A percentile compares a stretch with the other conserved stretches of the same genome.
Conservation (phyloP, 768 basidiomycete species). For the Psilocybe sp. region DNA sequence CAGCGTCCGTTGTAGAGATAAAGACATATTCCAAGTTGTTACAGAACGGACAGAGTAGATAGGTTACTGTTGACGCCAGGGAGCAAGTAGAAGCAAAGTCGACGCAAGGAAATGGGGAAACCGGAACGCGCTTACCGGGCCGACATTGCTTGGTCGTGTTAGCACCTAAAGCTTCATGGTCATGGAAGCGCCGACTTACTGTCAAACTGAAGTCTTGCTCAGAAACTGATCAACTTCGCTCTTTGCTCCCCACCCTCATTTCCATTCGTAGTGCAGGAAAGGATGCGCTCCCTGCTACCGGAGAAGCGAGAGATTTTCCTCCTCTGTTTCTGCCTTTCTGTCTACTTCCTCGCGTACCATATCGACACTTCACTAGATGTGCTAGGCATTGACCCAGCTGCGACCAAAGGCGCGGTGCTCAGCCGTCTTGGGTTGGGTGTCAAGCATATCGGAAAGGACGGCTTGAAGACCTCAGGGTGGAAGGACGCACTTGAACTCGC, state of each 20-base stretch:
- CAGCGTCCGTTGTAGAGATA: background rate
- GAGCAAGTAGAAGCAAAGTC: too few relatives aligned
- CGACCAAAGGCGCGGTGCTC: conserved; percentile 34
- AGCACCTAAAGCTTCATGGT: too few relatives aligned
- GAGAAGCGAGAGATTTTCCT: conserved; percentile 73
- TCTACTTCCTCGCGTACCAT: conserved; percentile 74
- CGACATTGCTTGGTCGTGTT: too few relatives aligned
- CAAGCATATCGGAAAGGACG: conserved; percentile 40
- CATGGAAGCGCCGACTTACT: background rate
- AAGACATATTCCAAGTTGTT: too few relatives aligned
- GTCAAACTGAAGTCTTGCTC: background rate
- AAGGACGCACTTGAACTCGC: conserved; percentile 55
- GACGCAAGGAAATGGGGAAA: too few relatives aligned
- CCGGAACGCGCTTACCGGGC: too few relatives aligned
- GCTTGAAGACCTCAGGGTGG: conserved; percentile 48
- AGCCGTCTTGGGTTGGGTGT: conserved; percentile 36
- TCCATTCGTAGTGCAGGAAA: background rate
- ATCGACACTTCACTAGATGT: conserved; percentile 60
- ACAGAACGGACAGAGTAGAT: too few relatives aligned
- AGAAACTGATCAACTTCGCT: background rate
- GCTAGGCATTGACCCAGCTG: conserved; percentile 42
- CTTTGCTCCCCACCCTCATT: background rate
- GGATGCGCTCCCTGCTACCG: conserved; percentile 43
- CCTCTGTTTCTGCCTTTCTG: conserved; percentile 58
- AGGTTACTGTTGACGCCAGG: too few relatives aligned